A percentile compares a stretch with the other conserved stretches of the same genome.
phyloP scores from a whole-genome alignment of 2,329 filamentous ascomycete species.

The Diplodia corticola region DNA sequence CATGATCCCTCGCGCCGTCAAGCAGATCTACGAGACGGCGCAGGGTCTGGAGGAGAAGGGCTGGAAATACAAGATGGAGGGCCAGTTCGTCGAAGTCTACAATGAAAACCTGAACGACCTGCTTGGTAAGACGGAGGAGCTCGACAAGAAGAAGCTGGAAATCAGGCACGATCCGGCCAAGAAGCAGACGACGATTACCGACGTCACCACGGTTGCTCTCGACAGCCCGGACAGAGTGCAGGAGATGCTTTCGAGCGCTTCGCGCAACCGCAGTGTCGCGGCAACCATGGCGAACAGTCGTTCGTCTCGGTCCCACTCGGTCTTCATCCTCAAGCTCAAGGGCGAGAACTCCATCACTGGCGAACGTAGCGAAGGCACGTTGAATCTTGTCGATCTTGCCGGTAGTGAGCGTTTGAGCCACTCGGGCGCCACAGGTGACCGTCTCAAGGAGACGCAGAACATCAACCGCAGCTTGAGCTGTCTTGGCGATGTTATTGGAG shows the following conservation, averaged over 20 bases:
- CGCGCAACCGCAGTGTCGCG: constrained; percentile 85
- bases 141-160: constrained; percentile 81
- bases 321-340: constrained; percentile 79
- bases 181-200: constrained; percentile 79
- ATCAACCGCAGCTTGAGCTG: constrained; percentile 96
- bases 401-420: constrained; percentile 89
- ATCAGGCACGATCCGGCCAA: constrained; percentile 82
- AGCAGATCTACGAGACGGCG: constrained; percentile 90
- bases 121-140: constrained; percentile 68
- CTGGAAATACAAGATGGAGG: constrained; percentile 93
- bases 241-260: constrained; percentile 74
- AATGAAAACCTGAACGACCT: constrained; percentile 96
- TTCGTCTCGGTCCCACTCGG: constrained; percentile 90
- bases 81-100: constrained; percentile 96
- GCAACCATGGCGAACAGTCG: constrained; percentile 97
- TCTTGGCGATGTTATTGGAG: constrained; percentile 90
- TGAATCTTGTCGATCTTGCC: constrained; percentile 94
- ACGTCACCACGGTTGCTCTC: constrained; percentile 73
- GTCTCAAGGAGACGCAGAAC: constrained; percentile 90
- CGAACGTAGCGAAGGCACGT: constrained; percentile 84
- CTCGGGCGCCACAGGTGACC: constrained; percentile 80
- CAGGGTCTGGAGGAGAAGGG: constrained; percentile 82
- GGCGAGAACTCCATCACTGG: constrained; percentile 71
- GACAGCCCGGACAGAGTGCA: constrained; percentile 80
- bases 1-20: constrained; percentile 91